Evolutionary conservation across 2,329 filamentous ascomycete genomes (phyloP).

Genomic region (Apiospora pterosperma): DNA sequence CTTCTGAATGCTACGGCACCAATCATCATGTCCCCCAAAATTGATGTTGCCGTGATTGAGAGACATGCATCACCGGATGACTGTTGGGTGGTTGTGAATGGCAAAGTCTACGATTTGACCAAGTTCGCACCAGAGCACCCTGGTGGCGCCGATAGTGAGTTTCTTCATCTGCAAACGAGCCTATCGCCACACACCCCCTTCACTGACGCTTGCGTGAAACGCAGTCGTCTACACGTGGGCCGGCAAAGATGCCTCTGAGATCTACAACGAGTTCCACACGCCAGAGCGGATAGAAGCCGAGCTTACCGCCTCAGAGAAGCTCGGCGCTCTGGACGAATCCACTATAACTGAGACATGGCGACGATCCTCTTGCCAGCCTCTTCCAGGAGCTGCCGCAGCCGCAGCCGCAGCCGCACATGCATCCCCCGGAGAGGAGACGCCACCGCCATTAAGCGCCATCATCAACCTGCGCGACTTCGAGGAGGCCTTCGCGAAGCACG

Average conservation of each 20-base stretch:
- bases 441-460: slow-evolving; percentile 8
- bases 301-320: slow-evolving; percentile 41
- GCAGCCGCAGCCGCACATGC: background rate
- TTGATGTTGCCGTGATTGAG: slow-evolving; percentile 7
- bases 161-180: background rate
- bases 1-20: background rate
- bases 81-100: slow-evolving; percentile 13
- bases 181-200: background rate
- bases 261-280: slow-evolving; percentile 50
- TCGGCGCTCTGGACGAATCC: slow-evolving; percentile 46
- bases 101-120: slow-evolving; percentile 11
- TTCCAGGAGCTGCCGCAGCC: background rate
- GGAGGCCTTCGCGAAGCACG: slow-evolving; percentile 6
- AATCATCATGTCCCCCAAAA: background rate
- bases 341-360: slow-evolving; percentile 47
- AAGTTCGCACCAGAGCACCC: slow-evolving; percentile 12
- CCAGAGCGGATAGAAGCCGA: slow-evolving; percentile 36
- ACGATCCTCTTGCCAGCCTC: slow-evolving; percentile 12
- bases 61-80: slow-evolving; percentile 9
- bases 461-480: slow-evolving; percentile 13
- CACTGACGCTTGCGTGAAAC: background rate
- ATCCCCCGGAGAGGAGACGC: background rate
- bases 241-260: slow-evolving; percentile 49
- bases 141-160: slow-evolving; percentile 10
- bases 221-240: slow-evolving; percentile 34